phyloP scores from a whole-genome alignment of 371 early-diverging fungal genomes.

The Nematocida ironsii region DNA sequence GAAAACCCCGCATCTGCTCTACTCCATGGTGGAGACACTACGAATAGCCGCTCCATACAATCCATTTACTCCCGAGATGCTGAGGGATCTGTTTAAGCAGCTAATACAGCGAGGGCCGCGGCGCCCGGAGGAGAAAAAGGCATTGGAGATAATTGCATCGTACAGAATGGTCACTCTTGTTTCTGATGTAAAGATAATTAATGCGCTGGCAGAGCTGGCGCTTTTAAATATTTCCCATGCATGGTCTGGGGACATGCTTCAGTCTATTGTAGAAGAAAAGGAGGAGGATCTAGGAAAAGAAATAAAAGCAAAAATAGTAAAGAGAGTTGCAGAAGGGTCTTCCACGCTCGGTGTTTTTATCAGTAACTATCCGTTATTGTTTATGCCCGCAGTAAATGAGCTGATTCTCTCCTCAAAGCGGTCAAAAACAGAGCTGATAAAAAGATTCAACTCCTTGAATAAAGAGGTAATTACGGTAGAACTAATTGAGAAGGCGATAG shows the following conservation, averaged over 20 bases:
- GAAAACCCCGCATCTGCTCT: background rate
- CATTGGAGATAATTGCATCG: conserved; percentile 30
- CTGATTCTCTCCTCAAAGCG: background rate
- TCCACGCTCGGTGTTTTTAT: conserved; percentile 5
- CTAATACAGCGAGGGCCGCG: conserved; percentile 6
- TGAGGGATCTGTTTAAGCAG: conserved; percentile 17
- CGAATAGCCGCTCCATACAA: conserved; percentile 44
- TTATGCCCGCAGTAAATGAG: conserved; percentile 25
- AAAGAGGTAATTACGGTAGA: conserved; percentile 33
- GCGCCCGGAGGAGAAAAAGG: conserved; percentile 22
- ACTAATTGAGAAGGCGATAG: background rate
- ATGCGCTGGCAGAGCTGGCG: conserved; percentile 19
- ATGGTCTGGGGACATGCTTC: conserved; percentile 24
- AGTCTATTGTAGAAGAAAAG: conserved; percentile 54
- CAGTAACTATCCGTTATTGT: conserved; percentile 25
- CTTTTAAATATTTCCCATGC: conserved; percentile 31
- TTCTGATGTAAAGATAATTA: conserved; percentile 21
- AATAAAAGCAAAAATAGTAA: conserved; percentile 37
- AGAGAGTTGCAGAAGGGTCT: conserved; percentile 31
- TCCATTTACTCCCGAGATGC: conserved; percentile 1
- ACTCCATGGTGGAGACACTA: conserved; percentile 35
- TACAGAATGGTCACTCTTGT: conserved; percentile 46
- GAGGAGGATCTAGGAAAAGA: conserved; percentile 53
- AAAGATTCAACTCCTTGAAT: conserved; percentile 30
- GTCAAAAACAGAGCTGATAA: conserved; percentile 10